Conservation (phyloP, 768 basidiomycete genomes). For the Russula emetica region DNA sequence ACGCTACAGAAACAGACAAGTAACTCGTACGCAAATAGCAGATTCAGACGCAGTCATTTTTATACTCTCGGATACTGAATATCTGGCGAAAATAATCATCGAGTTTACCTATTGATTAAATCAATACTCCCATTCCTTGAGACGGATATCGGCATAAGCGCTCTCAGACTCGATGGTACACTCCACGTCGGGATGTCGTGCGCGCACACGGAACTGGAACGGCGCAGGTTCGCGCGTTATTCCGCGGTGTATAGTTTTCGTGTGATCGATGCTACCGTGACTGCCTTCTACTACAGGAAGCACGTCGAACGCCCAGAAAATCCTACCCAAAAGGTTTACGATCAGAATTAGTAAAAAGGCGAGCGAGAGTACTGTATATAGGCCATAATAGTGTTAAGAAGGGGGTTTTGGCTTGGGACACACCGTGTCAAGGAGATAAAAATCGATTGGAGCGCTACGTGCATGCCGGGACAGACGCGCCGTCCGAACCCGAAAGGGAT, state of each 20-base stretch:
- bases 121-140: constrained; percentile 21
- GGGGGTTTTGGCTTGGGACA: background rate
- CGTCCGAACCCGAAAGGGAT: constrained; percentile 30
- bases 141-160: constrained; percentile 16
- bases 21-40: no score
- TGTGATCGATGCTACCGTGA: constrained; percentile 7
- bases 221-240: constrained; percentile 5
- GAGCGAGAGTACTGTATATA: background rate
- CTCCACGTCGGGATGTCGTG: background rate
- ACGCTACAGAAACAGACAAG: background rate
- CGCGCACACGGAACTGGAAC: background rate
- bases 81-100: no score
- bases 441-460: constrained; percentile 24
- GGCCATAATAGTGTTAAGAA: no score
- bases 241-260: background rate
- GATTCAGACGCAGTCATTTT: background rate
- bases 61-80: background rate
- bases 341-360: background rate
- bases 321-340: background rate
- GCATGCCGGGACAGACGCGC: constrained; percentile 27
- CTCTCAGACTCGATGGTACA: constrained; percentile 15
- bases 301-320: constrained; percentile 29
- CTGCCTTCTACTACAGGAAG: constrained; percentile 1
- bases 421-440: constrained; percentile 24
- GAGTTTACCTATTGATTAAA: background rate